Base-by-base conservation (phyloP, 768 basidiomycete species). In the Leccinum variicolor region DNA sequence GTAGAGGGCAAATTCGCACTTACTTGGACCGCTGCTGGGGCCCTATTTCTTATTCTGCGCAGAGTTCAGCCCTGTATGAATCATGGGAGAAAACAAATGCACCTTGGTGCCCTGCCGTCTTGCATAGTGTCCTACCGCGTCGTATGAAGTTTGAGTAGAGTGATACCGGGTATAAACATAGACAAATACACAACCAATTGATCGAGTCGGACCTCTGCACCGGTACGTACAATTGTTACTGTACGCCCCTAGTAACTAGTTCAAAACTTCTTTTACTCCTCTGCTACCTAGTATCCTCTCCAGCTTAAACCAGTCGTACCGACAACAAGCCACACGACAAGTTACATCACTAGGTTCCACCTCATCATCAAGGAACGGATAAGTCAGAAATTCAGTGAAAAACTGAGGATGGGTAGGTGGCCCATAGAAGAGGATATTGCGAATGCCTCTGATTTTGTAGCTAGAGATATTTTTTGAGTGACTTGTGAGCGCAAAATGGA, bases 361-460 rank as follows among this genome's bases (percentile, higher is more conserved):
- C 8, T 84, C 92, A 15, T 90, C 85, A 53, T 92, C 92, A 39
- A 93, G 79, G 82, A 98, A 98, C 0, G 96, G 95, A 69, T 86
- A 95, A 13, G 87, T 85, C 51, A 98, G 71, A 59, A 93, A 81
- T 69, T 98, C 97, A 0, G 91, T 84, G 73, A 96, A 98, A 75
- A 94, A 98, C 65, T 89, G 85, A 1, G 93, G 82, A 70, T 98
- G 92, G 54, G 92, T 86, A 0, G 97, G 97, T 33, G 90, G 90
- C 0, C 85, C 89, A 68, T 98, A 99, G 76, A 98, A 98, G 45
- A 98, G 79, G 63, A 97, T 72, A 66, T 97, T 98, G 52, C 90
- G 87, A 57, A 93, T 91, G 6, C 96, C 97, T 63, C 94, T 81
- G 52, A 98, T 84, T 64, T 92, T 93, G 77, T 98, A 98, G 56